Percentiles rank a stretch among this genome's conserved stretches.
Evolutionary conservation across 164 flowering plant species (phyloP).

Genomic region (Tetracentron sinense): DNA sequence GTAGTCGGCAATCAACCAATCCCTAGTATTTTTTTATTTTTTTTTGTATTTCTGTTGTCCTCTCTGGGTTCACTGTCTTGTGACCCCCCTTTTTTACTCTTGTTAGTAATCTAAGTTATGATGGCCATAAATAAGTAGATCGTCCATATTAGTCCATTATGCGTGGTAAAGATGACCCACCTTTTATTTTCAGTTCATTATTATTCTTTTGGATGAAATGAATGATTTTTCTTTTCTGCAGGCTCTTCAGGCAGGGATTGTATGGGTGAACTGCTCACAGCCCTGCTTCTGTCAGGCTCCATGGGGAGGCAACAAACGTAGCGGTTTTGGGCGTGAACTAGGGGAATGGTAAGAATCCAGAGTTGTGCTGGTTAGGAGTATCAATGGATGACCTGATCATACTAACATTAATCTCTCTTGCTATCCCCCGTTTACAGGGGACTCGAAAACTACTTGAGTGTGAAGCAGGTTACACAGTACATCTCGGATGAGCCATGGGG

Average conservation of each 20-base stretch:
- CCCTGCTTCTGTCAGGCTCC: constrained; percentile 98
- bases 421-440: constrained; percentile 53
- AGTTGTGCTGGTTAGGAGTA: not conserved
- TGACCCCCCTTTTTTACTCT: too few species aligned
- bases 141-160: too few species aligned
- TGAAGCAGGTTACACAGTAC: constrained; percentile 92
- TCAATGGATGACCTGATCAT: not conserved
- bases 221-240: constrained; percentile 21
- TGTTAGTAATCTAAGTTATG: too few species aligned
- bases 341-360: constrained; percentile 74
- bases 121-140: too few species aligned
- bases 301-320: constrained; percentile 96
- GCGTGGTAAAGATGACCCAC: too few species aligned
- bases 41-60: too few species aligned
- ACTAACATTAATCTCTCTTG: not conserved
- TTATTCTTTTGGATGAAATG: not conserved
- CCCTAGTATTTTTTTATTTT: too few species aligned
- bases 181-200: too few species aligned
- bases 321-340: constrained; percentile 96
- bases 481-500: constrained; percentile 82
- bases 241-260: constrained; percentile 83
- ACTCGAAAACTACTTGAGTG: constrained; percentile 84
- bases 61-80: too few species aligned
- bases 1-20: not conserved
- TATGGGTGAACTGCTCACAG: constrained; percentile 98